Base-by-base conservation (phyloP, 331 rosid species). In the Malus hybrid region DNA sequence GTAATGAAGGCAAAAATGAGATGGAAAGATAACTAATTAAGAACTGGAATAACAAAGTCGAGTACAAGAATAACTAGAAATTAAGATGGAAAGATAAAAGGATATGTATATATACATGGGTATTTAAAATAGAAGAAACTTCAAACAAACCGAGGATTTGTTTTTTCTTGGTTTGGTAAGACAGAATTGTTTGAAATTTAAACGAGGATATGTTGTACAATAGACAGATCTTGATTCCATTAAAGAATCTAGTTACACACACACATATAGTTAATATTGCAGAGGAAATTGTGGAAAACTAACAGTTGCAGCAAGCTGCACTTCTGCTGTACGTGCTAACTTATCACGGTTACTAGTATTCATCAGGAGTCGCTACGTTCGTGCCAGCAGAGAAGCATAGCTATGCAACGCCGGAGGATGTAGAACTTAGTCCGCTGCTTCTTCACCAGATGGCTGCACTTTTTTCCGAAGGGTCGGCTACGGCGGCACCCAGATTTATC, bases 391-490 rank as follows among this genome's bases (percentile, higher is more conserved):
- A 94, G 82, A 9, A 94, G 97, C 97, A 94, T 83, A 10, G 96
- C 97, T 10, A 94, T 75, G 74, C 99, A 95, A 18, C 99, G 99
- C 44, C 99, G 90, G 77, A 95, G 90, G 76, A 95, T 95, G 90
- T 95, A 95, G 93, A 92, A 92, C 75, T 92, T 95, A 1, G 97
- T 88, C 31, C 99, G 74, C 80, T 88, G 97, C 83, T 95, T 92
- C 93, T 95, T 95, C 77, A 89, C 91, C 46, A 91, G 32, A 62
- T 86, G 90, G 70, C 88, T 86, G 77, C 97, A 89, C 80, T 89
- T 93, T 73, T 87, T 76, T 24, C 91, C 91, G 76, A 93, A 93
- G 1, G 97, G 87, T 84, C 59, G 59, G n/a, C 67, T 7, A 8
- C 11, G 11, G 44, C 11, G 44, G 67, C 67, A 62, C 10, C 36